Evolutionary conservation across 2,329 filamentous ascomycete genomes (phyloP).

Genomic region (Penicillium sp.): DNA sequence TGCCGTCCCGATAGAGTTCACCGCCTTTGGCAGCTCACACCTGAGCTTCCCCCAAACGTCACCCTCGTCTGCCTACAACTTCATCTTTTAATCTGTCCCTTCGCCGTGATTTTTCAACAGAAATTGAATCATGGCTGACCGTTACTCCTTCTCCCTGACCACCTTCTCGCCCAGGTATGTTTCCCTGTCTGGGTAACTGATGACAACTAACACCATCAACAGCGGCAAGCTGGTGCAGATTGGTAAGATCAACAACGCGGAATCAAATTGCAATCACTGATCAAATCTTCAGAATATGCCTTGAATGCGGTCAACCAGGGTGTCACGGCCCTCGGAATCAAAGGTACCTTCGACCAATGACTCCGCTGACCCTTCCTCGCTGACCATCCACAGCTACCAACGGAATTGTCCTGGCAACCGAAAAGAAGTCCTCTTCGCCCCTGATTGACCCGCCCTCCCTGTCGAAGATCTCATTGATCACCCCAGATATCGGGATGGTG

Average conservation of each 20-base stretch:
- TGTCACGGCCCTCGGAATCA: slow-evolving; percentile 96
- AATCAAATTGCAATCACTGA: slow-evolving; percentile 14
- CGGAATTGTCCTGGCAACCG: slow-evolving; percentile 95
- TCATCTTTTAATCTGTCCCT: slow-evolving; percentile 9
- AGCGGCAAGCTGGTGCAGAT: slow-evolving; percentile 99
- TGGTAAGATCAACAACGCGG: slow-evolving; percentile 52
- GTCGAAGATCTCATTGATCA: slow-evolving; percentile 96
- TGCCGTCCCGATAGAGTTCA: slow-evolving; percentile 15
- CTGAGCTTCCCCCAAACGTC: slow-evolving; percentile 30
- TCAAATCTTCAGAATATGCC: slow-evolving; percentile 72
- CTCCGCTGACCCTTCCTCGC: neutral
- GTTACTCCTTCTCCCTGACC: slow-evolving; percentile 98
- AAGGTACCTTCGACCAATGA: slow-evolving; percentile 57
- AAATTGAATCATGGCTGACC: slow-evolving; percentile 71
- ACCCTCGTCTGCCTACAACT: slow-evolving; percentile 25
- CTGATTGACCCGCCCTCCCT: slow-evolving; percentile 92
- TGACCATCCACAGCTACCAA: slow-evolving; percentile 70
- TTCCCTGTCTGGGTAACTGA: neutral
- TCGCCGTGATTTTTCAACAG: slow-evolving; percentile 6
- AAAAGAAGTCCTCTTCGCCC: slow-evolving; percentile 98
- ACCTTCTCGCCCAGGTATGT: slow-evolving; percentile 91
- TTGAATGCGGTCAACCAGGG: slow-evolving; percentile 99
- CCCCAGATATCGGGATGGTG: slow-evolving; percentile 98
- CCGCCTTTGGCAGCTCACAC: slow-evolving; percentile 28
- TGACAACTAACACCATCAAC: slow-evolving; percentile 43